Conservation (phyloP, 163 green algal species). For the Coccomyxa subellipsoidea region DNA sequence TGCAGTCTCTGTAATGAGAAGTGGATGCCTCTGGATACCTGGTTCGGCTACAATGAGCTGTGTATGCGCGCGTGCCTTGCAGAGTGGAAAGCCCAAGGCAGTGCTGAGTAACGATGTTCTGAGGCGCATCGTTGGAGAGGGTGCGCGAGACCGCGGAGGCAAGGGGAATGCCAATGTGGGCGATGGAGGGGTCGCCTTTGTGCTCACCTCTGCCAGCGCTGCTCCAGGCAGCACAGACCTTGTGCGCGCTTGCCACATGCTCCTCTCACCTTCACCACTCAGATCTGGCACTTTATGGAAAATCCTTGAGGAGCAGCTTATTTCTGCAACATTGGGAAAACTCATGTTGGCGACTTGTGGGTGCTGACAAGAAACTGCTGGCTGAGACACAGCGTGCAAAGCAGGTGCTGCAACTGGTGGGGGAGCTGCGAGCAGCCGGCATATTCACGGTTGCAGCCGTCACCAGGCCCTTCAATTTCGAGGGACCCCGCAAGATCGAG, state of each 20-base stretch:
- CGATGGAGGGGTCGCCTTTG: conserved; percentile 55
- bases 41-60: too few relatives aligned
- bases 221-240: conserved; percentile 48
- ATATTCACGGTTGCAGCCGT: conserved; percentile 74
- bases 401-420: conserved; percentile 56
- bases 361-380: not conserved
- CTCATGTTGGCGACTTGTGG: too few relatives aligned
- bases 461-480: conserved; percentile 73
- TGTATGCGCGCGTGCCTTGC: not conserved
- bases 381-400: not conserved
- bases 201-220: conserved; percentile 49
- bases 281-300: too few relatives aligned
- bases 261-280: not conserved
- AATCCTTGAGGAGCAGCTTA: too few relatives aligned
- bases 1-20: too few relatives aligned
- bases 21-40: too few relatives aligned
- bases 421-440: conserved; percentile 56
- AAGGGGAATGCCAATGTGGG: conserved; percentile 39
- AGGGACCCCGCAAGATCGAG: conserved; percentile 60
- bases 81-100: not conserved
- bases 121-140: conserved; percentile 22
- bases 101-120: not conserved
- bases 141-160: conserved; percentile 28
- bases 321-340: too few relatives aligned
- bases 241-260: conserved; percentile 17